Evolutionary conservation across 208 protist species (phyloP), one percentile per base, ranked within the genome.

Genomic region (Trypanosomatidae sp.): DNA sequence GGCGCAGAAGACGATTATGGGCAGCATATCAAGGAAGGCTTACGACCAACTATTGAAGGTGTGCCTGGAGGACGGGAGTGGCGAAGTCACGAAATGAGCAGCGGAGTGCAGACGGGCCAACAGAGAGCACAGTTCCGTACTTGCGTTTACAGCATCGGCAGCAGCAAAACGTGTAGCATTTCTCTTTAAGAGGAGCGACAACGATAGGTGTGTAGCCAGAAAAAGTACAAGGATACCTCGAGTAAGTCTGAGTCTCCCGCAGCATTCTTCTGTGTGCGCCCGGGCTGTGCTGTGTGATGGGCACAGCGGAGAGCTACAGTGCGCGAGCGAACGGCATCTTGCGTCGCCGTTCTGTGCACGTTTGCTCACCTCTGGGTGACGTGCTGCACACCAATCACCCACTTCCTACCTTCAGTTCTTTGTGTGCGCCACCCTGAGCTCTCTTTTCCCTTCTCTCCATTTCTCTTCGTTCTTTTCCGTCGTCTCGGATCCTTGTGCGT

Each of bases 1-100:
- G 81, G 67, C 80, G 44, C 85, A 90, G 66, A 68, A 59, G 65
- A 83, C 77, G 65, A 67, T 92, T 12, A 65, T 80, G 12, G 60
- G 60, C 1, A 69, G 77, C n/a, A 71, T 90, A 39, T 85, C 85
- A 1, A 70, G 75, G 4, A 74, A 86, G 25, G 88, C 80, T 17
- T 88, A 90, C 65, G 74, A 76, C 41, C 53, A 81, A 25, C 69
- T 92, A 47, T 62, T 83, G 56, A 70, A 71, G 28, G 72, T 69
- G 58, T 50, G 62, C 7, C 44, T 7, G 22, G 62, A 44, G 41
- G 1, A 49, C 36, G 22, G 15, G 4, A 9, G 19, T 17, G 10
- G 19, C 19, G n/a, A 17, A 1, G n/a, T 17, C 9, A 15, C 62
- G 3, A 10, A 15, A 50, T 44, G 41, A 66, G 10, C 6, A n/a